Conservation (phyloP, 1,284 basidiomycete genomes). For the Cryptococcus sp. region DNA sequence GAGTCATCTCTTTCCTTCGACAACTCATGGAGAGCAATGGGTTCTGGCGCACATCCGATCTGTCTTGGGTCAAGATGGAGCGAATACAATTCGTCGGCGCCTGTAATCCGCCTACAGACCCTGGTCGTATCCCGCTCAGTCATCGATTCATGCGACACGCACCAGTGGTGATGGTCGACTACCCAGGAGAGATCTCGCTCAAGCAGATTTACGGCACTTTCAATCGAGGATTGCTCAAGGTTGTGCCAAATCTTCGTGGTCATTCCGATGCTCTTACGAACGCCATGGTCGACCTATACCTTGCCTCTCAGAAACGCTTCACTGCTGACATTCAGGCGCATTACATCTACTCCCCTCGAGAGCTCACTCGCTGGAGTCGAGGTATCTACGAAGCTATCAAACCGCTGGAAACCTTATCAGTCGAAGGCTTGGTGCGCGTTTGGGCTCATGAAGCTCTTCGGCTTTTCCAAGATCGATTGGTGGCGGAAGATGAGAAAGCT, state of each 20-base stretch:
- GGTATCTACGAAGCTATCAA: constrained; percentile 97
- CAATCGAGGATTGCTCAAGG: constrained; percentile 93
- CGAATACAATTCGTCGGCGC: constrained; percentile 99
- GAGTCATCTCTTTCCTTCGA: constrained; percentile 96
- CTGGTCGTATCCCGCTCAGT: constrained; percentile 95
- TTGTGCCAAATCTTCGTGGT: constrained; percentile 87
- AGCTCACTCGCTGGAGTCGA: constrained; percentile 95
- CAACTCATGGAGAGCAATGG: constrained; percentile 95
- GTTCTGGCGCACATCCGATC: constrained; percentile 92
- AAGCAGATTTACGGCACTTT: constrained; percentile 99
- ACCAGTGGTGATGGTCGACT: constrained; percentile 99
- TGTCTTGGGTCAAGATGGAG: constrained; percentile 96
- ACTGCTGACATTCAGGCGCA: constrained; percentile 96
- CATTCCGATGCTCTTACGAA: constrained; percentile 94
- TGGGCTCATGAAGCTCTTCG: constrained; percentile 99
- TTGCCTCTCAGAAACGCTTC: constrained; percentile 90
- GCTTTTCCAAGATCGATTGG: constrained; percentile 96
- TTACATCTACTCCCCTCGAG: constrained; percentile 98
- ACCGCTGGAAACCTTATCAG: constrained; percentile 83
- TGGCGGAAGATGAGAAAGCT: constrained; percentile 81
- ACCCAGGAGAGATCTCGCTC: constrained; percentile 93
- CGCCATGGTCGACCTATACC: constrained; percentile 96
- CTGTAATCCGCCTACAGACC: constrained; percentile 99
- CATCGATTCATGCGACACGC: constrained; percentile 98
- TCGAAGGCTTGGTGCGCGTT: constrained; percentile 92